Evolutionary conservation across 192 early-diverging fungal genomes (phyloP).

Genomic region (Dissophora ornata): DNA sequence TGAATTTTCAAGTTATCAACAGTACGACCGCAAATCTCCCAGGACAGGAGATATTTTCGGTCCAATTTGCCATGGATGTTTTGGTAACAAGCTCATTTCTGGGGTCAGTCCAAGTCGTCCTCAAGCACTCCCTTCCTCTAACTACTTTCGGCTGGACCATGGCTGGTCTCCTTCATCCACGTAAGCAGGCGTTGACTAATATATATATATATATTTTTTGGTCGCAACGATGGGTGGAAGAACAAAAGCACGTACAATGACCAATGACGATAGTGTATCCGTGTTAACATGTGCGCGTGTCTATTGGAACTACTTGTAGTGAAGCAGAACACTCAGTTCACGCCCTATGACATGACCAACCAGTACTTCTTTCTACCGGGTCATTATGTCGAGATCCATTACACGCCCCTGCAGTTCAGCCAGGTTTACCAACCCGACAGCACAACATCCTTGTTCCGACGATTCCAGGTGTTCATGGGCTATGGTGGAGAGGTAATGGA

Average conservation of each 20-base stretch:
- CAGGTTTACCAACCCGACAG: background rate
- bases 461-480: constrained; percentile 9
- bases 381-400: constrained; percentile 28
- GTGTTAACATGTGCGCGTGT: no score
- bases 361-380: constrained; percentile 32
- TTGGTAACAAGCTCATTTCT: background rate
- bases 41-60: no score
- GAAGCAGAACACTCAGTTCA: no score
- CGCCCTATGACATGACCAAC: constrained; percentile 9
- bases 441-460: no score
- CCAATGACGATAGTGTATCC: no score
- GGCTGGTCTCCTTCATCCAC: constrained; percentile 7
- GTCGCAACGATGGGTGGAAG: no score
- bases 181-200: constrained; percentile 12
- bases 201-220: background rate
- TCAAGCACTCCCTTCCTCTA: background rate
- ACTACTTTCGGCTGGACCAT: constrained; percentile 3
- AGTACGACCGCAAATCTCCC: no score
- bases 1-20: no score
- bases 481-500: background rate
- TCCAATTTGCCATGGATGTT: no score
- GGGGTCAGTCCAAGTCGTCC: background rate
- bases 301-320: no score
- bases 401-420: constrained; percentile 8
- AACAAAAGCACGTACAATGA: no score